Evolutionary conservation across 2,329 filamentous ascomycete species (phyloP), one percentile per base, ranked within the genome.

Genomic region (Rhytidhysteron rufulum): DNA sequence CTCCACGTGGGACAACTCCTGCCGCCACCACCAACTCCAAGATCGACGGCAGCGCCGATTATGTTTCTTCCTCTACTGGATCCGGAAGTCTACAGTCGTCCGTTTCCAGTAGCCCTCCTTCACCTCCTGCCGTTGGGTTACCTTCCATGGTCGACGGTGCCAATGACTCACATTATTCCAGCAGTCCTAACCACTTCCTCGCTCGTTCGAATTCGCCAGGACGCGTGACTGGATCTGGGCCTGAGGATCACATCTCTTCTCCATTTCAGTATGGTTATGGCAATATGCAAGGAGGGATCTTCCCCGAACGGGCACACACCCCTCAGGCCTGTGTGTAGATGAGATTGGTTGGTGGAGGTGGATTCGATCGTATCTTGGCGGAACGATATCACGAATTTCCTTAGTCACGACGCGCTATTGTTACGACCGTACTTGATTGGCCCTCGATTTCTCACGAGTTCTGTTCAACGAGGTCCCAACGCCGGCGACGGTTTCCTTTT

Each of bases 291-390:
- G 64, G 63, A 45, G 64, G 63, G 29, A 67, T 73, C 40, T 67
- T 75, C 38, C 60, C 62, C 34, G 70, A 73, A 43, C 54, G 51
- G 19, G 61, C 65, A 37, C 69, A 72, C 36, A 64, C 70, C 3
- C 69, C 69, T n/a, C 69, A 71, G 43, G 58, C 60, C 34, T 64
- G 62, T 40, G 60, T 65, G 15, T 65, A 54, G 51, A n/a, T 32
- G 36, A 29, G n/a, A 16, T 11, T 29, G 25, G 18, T 38, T 17
- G 38, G 29, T 19, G 5, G 32, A 27, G 32, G 24, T 27, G n/a
- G 22, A 31, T 25, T 34, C 34, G 33, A 22, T 41, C n/a, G 34
- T 32, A 22, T 25, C 5, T 22, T 18, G 20, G 18, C 13, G 37
- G 30, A 36, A 35, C 35, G 41, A 51, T 50, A 36, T 57, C 43